Base-by-base conservation (phyloP, 73 alveolate species). In the Paramecium tetraurelia region DNA sequence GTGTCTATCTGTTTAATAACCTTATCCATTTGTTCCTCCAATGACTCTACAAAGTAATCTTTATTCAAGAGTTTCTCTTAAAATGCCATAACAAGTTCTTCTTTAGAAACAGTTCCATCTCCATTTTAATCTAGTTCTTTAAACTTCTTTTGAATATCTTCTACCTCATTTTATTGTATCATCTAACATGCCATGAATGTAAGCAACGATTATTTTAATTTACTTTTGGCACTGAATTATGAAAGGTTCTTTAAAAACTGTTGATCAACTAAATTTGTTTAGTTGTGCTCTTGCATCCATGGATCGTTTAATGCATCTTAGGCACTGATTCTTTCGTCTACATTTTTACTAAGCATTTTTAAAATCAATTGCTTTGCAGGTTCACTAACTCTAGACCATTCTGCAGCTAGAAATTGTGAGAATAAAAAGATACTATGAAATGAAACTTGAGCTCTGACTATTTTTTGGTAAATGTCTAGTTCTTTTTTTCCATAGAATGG, bases 401-500 rank as follows among this genome's bases (percentile, higher is more conserved):
- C 92, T n/a, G 85, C 75, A 43, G 90, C 90, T 80, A 84, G 27
- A 29, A 75, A 72, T 36, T 27, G 31, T 77, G 43, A 59, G 2
- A 31, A 80, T 22, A 14, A 16, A 48, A 43, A 43, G 5, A 48
- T 80, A 80, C 90, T 41, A 44, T 89, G 59, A 85, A 96, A 95
- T n/a, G 46, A 35, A 59, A 86, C 92, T 40, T 92, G 77, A 16
- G 97, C 98, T 14, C 94, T 95, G 40, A 92, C 90, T 16, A 96
- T 95, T 92, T 85, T 96, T 20, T 87, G 48, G 31, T 58, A 77
- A 10, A 96, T 96, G 41, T 96, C 97, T 29, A 90, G 93, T 36
- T 95, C 96, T 63, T 69, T 95, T 36, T 48, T 57, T 12, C 98
- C 98, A 68, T 36, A 24, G 93, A 96, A 96, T 7, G 98, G 98